These are phyloP conservation scores for Pluteus cervinus DNA, from an alignment of 768 basidiomycete species.

Conservation along the genomic window DNA sequence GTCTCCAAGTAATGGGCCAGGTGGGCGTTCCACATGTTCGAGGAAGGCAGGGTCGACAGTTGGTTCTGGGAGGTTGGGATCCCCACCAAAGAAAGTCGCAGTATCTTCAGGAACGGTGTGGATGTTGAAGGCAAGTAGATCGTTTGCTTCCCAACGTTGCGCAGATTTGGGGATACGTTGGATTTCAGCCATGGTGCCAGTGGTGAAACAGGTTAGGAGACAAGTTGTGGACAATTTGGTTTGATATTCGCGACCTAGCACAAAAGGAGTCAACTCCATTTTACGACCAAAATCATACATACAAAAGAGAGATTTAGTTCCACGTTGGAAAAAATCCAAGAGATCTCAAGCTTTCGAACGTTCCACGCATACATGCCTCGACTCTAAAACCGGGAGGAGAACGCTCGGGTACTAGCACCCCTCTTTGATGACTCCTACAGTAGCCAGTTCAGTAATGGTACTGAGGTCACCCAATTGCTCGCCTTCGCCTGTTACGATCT, in stretches of 20 bases:
- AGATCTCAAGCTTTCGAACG: no score
- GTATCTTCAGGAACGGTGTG: neutral
- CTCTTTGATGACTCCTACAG: constrained; percentile 81
- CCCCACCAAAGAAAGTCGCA: constrained; percentile 3
- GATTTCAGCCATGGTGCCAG: no score
- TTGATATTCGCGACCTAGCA: no score
- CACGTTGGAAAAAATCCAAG: no score
- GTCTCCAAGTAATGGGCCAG: neutral
- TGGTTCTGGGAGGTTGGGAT: neutral
- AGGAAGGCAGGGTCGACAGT: neutral
- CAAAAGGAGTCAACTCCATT: no score
- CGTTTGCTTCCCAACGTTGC: neutral
- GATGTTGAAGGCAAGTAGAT: constrained; percentile 1
- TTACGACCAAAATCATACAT: no score
- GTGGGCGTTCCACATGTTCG: constrained; percentile 1
- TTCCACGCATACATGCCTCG: no score
- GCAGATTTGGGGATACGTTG: constrained; percentile 2
- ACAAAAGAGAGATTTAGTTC: no score
- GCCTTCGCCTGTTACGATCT: constrained; percentile 90
- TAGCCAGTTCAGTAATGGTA: constrained; percentile 82
- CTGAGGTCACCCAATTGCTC: constrained; percentile 95
- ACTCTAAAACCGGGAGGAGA: no score
- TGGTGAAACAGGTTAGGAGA: no score
- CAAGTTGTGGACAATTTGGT: no score
- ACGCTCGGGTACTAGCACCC: no score